Evolutionary conservation across 2,329 filamentous ascomycete species (phyloP).

Genomic region (Ophiostoma triangulosporum): DNA sequence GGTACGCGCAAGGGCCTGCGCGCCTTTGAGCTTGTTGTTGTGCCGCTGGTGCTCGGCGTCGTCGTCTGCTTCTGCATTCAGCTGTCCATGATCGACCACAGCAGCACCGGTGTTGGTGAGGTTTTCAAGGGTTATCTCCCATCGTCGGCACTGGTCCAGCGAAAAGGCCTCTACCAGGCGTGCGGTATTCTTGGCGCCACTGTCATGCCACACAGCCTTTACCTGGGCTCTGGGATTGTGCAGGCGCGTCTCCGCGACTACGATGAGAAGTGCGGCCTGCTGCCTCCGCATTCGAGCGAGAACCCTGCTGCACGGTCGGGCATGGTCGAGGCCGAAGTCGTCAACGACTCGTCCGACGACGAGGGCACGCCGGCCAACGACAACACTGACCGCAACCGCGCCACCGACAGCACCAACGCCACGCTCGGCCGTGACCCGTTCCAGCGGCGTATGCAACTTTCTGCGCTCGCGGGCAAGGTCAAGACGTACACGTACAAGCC

Average conservation of each 20-base stretch:
- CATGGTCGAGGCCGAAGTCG: constrained; percentile 14
- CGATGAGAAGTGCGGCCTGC: constrained; percentile 42
- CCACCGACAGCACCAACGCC: not conserved
- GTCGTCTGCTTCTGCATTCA: constrained; percentile 60
- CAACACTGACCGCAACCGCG: constrained; percentile 5
- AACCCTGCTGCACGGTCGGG: no score
- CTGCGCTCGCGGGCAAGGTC: constrained; percentile 24
- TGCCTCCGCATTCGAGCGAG: constrained; percentile 19
- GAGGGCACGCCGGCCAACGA: constrained; percentile 15
- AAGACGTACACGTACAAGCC: constrained; percentile 45
- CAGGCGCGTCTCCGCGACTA: constrained; percentile 53
- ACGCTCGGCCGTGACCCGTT: not conserved
- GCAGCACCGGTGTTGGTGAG: constrained; percentile 36
- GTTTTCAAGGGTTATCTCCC: constrained; percentile 55
- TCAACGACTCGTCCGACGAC: constrained; percentile 14
- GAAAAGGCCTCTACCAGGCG: constrained; percentile 49
- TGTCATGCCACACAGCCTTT: constrained; percentile 58
- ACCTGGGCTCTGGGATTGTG: constrained; percentile 55
- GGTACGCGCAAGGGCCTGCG: constrained; percentile 45
- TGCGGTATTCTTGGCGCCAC: constrained; percentile 69
- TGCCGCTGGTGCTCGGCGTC: constrained; percentile 50
- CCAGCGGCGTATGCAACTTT: not conserved
- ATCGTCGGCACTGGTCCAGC: constrained; percentile 42
- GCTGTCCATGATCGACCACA: constrained; percentile 45
- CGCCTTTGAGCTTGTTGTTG: constrained; percentile 52